phyloP scores from a whole-genome alignment of 2,329 filamentous ascomycete genomes.

The Berkeleyomyces basicola region DNA sequence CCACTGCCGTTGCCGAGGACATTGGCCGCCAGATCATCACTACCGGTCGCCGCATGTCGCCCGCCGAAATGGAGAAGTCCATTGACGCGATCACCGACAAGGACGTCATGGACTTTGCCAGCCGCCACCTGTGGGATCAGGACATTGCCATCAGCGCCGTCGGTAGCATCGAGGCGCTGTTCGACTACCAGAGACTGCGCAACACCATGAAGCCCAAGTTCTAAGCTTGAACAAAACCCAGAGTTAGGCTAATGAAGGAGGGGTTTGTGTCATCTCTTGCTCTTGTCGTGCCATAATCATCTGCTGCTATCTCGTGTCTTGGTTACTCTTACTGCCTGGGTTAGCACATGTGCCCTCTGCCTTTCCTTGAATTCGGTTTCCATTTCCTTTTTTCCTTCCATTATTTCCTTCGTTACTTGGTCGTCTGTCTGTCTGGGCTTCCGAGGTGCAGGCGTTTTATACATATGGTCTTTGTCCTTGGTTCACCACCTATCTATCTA shows the following conservation, averaged over 20 bases:
- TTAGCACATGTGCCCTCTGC: not conserved
- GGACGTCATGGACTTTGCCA: slow-evolving; percentile 93
- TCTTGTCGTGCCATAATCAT: slow-evolving; percentile 11
- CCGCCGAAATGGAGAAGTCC: slow-evolving; percentile 85
- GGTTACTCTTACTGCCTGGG: not conserved
- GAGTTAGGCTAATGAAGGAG: slow-evolving; percentile 13
- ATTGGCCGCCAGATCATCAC: slow-evolving; percentile 98
- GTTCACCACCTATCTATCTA: slow-evolving; percentile 6
- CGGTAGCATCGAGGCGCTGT: slow-evolving; percentile 74
- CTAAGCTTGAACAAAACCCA: slow-evolving; percentile 21
- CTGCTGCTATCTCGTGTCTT: slow-evolving; percentile 10
- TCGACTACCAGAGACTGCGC: slow-evolving; percentile 64
- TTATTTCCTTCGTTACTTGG: slow-evolving; percentile 12
- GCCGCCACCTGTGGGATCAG: slow-evolving; percentile 92
- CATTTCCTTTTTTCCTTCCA: slow-evolving; percentile 2
- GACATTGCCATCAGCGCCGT: slow-evolving; percentile 89
- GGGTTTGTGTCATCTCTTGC: slow-evolving; percentile 8
- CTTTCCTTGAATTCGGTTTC: not conserved
- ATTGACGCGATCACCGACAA: slow-evolving; percentile 83
- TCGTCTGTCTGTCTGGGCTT: slow-evolving; percentile 4
- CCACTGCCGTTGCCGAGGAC: slow-evolving; percentile 92
- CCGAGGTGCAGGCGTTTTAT: slow-evolving; percentile 6
- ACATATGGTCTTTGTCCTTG: slow-evolving; percentile 10
- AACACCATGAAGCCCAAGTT: slow-evolving; percentile 78
- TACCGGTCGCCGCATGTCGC: slow-evolving; percentile 78